A percentile compares a stretch with the other conserved stretches of the same genome.
These are phyloP conservation scores for Colletotrichum lentis DNA, from an alignment of 2,329 filamentous ascomycete species.

Conservation along the genomic window DNA sequence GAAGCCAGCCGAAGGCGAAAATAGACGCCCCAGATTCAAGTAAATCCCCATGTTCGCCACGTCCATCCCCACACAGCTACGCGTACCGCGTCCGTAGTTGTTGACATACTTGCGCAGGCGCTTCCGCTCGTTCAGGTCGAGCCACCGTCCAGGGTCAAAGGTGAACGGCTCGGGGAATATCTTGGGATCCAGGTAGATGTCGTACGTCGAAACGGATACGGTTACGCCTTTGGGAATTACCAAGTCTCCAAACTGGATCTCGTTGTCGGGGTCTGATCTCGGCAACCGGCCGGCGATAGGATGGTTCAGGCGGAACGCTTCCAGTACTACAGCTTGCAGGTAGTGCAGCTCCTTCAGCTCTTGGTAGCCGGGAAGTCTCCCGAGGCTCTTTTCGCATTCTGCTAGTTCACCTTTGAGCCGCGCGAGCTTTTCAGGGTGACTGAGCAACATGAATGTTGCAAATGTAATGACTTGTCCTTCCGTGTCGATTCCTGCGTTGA, in stretches of 20 bases:
- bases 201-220: neutral
- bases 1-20: neutral
- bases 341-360: neutral
- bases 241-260: neutral
- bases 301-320: constrained; percentile 3
- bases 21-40: neutral
- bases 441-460: neutral
- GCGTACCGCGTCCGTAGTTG: constrained; percentile 1
- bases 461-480: neutral
- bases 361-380: neutral
- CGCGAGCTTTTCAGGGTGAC: neutral
- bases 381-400: neutral
- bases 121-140: neutral
- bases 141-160: neutral
- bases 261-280: neutral
- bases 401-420: neutral
- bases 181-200: neutral
- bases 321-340: neutral
- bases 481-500: constrained; percentile 5
- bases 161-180: neutral
- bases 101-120: neutral
- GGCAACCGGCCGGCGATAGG: neutral
- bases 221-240: neutral
- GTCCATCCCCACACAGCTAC: neutral
- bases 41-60: neutral